Conservation (phyloP, 805 yeast genomes). For the Monosporozyma unispora region DNA sequence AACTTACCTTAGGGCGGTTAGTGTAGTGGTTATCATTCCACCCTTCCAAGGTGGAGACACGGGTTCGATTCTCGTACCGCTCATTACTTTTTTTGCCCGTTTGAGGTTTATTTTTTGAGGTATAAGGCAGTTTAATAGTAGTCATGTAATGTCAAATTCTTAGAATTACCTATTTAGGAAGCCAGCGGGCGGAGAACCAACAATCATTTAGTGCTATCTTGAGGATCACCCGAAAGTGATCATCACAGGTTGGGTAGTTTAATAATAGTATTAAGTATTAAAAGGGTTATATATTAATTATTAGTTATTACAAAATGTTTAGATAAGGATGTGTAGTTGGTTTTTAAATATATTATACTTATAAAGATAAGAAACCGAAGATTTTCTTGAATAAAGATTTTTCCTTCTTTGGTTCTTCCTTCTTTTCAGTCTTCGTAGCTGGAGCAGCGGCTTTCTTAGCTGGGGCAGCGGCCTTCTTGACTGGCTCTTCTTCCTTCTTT, state of each 20-base stretch:
- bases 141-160: too few relatives aligned
- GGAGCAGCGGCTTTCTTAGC: conserved; percentile 1
- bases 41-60: conserved; percentile 92
- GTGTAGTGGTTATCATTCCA: conserved; percentile 88
- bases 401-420: conserved; percentile 2
- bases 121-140: too few relatives aligned
- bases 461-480: background rate
- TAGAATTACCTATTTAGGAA: too few relatives aligned
- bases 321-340: background rate
- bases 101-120: too few relatives aligned
- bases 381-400: conserved; percentile 3
- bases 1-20: conserved; percentile 53
- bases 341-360: background rate
- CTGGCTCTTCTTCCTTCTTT: background rate
- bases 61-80: conserved; percentile 76
- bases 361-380: background rate
- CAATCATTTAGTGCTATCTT: too few relatives aligned
- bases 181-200: too few relatives aligned
- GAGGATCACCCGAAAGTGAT: too few relatives aligned
- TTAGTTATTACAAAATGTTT: conserved; percentile 1
- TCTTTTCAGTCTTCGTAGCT: conserved; percentile 1
- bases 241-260: too few relatives aligned
- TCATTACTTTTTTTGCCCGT: conserved; percentile 34
- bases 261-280: background rate
- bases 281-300: background rate